These are phyloP conservation scores for Evernia prunastri DNA, from an alignment of 495 filamentous ascomycete species.

Conservation along the genomic window DNA sequence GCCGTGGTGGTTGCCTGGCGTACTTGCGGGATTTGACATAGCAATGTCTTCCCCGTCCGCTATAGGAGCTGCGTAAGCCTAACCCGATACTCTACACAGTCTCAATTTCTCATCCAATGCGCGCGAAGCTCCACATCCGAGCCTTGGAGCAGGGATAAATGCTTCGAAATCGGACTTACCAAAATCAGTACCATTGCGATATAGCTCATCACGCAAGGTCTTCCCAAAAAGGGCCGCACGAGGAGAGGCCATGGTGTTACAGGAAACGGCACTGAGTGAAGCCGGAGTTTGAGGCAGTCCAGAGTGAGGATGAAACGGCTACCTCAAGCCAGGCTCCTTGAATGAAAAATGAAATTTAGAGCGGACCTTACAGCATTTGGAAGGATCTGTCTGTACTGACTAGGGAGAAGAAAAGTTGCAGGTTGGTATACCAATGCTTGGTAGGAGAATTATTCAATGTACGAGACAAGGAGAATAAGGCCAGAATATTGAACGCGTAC, in stretches of 20 bases:
- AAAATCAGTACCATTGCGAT: not conserved
- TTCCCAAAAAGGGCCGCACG: not conserved
- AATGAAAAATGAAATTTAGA: not conserved
- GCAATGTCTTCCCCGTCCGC: not conserved
- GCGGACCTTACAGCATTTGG: not conserved
- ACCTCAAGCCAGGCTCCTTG: not conserved
- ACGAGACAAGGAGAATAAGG: not conserved
- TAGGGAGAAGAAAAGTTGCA: slow-evolving; percentile 2
- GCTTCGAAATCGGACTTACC: not conserved
- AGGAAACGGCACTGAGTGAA: not conserved
- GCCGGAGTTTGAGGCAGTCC: not conserved
- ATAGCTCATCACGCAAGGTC: not conserved
- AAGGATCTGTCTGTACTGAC: not conserved
- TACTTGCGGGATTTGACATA: not conserved
- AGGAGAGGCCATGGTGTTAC: not conserved
- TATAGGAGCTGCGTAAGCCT: not conserved
- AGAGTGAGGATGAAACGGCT: not conserved
- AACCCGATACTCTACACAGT: not conserved
- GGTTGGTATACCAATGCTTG: slow-evolving; percentile 10
- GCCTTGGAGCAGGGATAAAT: not conserved
- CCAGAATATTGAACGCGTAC: too few relatives aligned
- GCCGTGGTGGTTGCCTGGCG: not conserved
- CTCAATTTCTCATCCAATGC: not conserved
- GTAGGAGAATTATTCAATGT: slow-evolving; percentile 1
- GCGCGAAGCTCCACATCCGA: not conserved